A percentile compares a stretch with the other conserved stretches of the same genome.
Evolutionary conservation across 768 basidiomycete genomes (phyloP).

Genomic region (Tephrocybe sp.): DNA sequence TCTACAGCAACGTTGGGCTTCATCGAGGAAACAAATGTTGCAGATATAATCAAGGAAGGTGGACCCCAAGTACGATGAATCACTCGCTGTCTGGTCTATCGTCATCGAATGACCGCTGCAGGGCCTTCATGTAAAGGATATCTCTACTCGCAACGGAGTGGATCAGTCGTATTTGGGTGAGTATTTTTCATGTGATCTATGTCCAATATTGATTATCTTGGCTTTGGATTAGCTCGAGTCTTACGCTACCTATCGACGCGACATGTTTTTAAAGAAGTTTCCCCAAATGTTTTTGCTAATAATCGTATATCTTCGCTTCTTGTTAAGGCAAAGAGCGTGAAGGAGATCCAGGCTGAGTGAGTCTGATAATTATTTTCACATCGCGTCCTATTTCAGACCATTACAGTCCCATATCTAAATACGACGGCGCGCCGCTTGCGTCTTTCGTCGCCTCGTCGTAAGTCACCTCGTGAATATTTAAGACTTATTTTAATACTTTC

Average conservation of each 20-base stretch:
- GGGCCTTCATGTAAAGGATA: conserved; percentile 33
- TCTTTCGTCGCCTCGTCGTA: conserved; percentile 18
- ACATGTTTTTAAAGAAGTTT: conserved; percentile 23
- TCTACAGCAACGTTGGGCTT: conserved; percentile 18
- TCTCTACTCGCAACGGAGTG: conserved; percentile 25
- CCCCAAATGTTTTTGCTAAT: conserved; percentile 24
- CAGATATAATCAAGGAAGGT: conserved; percentile 28
- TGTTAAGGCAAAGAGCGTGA: conserved; percentile 25
- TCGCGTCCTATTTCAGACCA: background rate
- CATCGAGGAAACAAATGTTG: conserved; percentile 28
- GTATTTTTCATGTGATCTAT: background rate
- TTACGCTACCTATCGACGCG: conserved; percentile 21
- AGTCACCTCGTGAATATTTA: background rate
- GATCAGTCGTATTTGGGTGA: conserved; percentile 30
- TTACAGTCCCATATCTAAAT: conserved; percentile 17
- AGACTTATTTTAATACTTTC: background rate
- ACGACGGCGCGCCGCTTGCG: conserved; percentile 15
- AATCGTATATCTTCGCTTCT: conserved; percentile 27
- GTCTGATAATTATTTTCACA: background rate
- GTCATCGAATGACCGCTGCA: no score
- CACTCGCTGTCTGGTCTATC: no score
- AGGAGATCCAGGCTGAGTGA: conserved; percentile 27
- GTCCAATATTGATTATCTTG: background rate
- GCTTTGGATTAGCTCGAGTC: conserved; percentile 13
- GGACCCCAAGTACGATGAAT: conserved; percentile 20